Evolutionary conservation across 2,329 filamentous ascomycete species (phyloP), one percentile per base, ranked within the genome.

Genomic region (Trichoderma atrobrunneum): DNA sequence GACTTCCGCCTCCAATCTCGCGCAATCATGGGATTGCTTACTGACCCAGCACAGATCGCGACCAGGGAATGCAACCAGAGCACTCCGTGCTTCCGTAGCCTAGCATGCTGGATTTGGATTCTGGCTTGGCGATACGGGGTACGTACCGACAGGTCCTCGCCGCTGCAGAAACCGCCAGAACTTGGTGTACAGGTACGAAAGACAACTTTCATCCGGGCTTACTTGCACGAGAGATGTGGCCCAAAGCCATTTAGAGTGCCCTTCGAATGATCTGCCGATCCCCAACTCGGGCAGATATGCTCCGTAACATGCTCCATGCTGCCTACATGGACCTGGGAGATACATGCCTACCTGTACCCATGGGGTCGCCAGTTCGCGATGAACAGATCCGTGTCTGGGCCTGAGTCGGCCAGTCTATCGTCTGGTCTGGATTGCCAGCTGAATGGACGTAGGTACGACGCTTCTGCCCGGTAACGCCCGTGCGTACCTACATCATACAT

Each of bases 241-340:
- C 54, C 34, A 68, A 60, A 32, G n/a, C 34, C 54, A 57, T 28
- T 21, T 21, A 36, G n/a, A 57, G 30, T 56, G 48, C 32, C 21
- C 30, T 56, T 34, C 24, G 24, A 67, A 28, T 67, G 64, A 68
- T 68, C 65, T 68, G 65, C 65, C 54, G 65, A 68, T 60, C 65
- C 65, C 65, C 36, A 26, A 68, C 54, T 48, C 51, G 26, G 34
- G 34, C 54, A 68, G 34, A 60, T 68, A 48, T 68, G 30, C 54
- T 68, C 56, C 65, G 65, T 68, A 32, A 59, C 32, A 56, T 59
- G 51, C 51, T 57, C 63, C 63, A 65, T 64, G 30, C 28, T 14
- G 48, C 62, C 26, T 61, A n/a, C 43, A 21, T 30, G 26, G 18
- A 7, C 62, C 43, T 65, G 62, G 34, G 34, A 32, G 24, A 21